Evolutionary conservation across 1,284 basidiomycete species (phyloP).

Genomic region (Pseudozyma sp.): DNA sequence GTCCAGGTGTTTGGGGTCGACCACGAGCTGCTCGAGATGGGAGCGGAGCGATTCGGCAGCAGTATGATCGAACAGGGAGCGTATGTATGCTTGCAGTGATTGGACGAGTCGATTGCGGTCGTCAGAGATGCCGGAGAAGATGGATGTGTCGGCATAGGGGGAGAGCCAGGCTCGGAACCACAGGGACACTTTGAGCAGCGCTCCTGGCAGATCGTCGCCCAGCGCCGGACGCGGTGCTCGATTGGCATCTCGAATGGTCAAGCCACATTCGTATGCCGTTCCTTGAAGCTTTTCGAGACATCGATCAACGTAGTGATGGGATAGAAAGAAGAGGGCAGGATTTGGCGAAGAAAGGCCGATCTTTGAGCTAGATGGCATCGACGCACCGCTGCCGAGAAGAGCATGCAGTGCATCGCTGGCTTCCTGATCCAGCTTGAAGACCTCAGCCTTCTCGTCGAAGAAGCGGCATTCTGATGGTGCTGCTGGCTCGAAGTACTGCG

Average conservation of each 20-base stretch:
- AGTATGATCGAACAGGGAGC: conserved; percentile 13
- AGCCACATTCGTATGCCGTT: conserved; percentile 6
- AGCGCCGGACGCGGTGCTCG: not conserved
- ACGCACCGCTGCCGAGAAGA: conserved; percentile 8
- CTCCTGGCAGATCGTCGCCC: conserved; percentile 8
- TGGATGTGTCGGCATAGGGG: conserved; percentile 16
- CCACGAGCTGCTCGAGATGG: conserved; percentile 21
- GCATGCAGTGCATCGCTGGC: conserved; percentile 3
- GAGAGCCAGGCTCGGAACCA: conserved; percentile 40
- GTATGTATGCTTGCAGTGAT: conserved; percentile 23
- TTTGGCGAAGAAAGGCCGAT: conserved; percentile 14
- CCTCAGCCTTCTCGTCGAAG: not conserved
- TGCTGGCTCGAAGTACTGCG: conserved; percentile 20
- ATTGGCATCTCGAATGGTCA: not conserved
- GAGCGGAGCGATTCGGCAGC: conserved; percentile 15
- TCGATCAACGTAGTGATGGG: conserved; percentile 21
- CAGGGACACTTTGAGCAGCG: conserved; percentile 8
- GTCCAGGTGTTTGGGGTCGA: conserved; percentile 6
- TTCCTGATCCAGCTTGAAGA: conserved; percentile 1
- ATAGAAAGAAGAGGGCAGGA: conserved; percentile 29
- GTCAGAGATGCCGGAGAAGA: conserved; percentile 14
- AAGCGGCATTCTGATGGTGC: conserved; percentile 16
- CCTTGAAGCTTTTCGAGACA: conserved; percentile 8
- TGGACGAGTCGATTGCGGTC: conserved; percentile 11
- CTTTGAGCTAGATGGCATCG: conserved; percentile 28